Evolutionary conservation across 176 grass and related monocot genomes (phyloP).

Genomic region (Oryza longistaminata): DNA sequence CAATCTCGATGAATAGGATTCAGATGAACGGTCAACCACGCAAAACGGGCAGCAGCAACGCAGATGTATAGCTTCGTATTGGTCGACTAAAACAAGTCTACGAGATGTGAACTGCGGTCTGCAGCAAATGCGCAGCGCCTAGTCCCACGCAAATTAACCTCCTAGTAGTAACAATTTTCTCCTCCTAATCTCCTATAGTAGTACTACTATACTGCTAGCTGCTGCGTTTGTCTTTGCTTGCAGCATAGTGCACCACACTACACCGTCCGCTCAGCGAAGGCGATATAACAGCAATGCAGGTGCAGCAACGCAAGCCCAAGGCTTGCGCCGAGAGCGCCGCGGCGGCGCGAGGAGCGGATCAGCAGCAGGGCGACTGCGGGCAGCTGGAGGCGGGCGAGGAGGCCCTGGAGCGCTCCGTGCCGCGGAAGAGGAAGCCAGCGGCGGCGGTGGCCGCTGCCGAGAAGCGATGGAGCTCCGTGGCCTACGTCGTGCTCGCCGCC

Average conservation of each 20-base stretch:
- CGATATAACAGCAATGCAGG: conserved; percentile 29
- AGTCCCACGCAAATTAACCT: background rate
- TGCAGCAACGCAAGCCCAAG: conserved; percentile 54
- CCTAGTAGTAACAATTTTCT: background rate
- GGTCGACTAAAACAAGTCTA: conserved; percentile 32
- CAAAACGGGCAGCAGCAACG: no score
- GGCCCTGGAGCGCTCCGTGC: background rate
- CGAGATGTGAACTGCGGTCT: background rate
- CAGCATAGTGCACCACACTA: background rate
- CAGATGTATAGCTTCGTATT: background rate
- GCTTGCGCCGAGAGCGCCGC: background rate
- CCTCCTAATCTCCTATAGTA: background rate
- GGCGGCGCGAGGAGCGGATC: background rate
- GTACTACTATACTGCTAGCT: background rate
- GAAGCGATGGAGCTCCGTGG: conserved; percentile 17
- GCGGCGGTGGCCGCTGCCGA: background rate
- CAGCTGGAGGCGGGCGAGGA: conserved; percentile 18
- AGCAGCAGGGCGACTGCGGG: background rate
- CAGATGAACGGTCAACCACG: background rate
- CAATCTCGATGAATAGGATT: background rate
- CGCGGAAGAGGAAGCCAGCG: conserved; percentile 5
- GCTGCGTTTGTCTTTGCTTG: background rate
- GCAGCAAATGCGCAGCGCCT: background rate
- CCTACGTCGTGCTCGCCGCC: conserved; percentile 29
- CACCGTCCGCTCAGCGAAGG: background rate